A percentile compares a stretch with the other conserved stretches of the same genome.
Conservation (phyloP, 306 rosid species). For the Lupinus albus region DNA sequence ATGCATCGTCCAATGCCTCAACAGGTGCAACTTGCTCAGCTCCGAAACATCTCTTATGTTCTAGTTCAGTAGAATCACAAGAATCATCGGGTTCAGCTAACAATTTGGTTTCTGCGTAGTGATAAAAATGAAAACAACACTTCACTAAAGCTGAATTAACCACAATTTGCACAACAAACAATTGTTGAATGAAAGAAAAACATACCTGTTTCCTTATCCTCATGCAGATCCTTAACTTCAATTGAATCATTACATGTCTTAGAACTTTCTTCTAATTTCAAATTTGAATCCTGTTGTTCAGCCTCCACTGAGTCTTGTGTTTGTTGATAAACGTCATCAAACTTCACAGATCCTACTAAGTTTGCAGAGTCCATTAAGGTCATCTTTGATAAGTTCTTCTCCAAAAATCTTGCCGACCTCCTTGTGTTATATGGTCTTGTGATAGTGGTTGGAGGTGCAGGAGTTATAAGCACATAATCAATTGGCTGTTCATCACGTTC, state of each 20-base stretch:
- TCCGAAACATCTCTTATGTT: neutral
- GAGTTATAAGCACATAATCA: constrained; percentile 51
- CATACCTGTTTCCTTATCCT: constrained; percentile 39
- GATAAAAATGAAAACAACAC: constrained; percentile 32
- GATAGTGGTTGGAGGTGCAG: constrained; percentile 39
- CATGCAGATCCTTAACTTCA: constrained; percentile 23
- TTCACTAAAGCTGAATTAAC: neutral
- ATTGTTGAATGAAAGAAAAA: neutral
- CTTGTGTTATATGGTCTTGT: too few relatives aligned
- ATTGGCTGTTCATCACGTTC: neutral
- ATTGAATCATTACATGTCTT: constrained; percentile 9
- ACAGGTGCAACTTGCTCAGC: neutral
- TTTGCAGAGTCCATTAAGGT: too few relatives aligned
- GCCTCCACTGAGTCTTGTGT: too few relatives aligned
- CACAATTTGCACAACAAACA: neutral
- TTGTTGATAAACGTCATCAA: too few relatives aligned
- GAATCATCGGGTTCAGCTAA: too few relatives aligned
- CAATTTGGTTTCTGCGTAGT: constrained; percentile 22
- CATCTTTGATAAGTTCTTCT: too few relatives aligned
- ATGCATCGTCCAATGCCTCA: constrained; percentile 10
- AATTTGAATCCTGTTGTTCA: too few relatives aligned
- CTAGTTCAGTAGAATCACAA: neutral
- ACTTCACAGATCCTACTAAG: too few relatives aligned
- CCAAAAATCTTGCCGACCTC: too few relatives aligned
- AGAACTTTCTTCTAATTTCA: neutral